Conservation (phyloP, 2,329 filamentous ascomycete species). For the Fusarium euwallaceae region DNA sequence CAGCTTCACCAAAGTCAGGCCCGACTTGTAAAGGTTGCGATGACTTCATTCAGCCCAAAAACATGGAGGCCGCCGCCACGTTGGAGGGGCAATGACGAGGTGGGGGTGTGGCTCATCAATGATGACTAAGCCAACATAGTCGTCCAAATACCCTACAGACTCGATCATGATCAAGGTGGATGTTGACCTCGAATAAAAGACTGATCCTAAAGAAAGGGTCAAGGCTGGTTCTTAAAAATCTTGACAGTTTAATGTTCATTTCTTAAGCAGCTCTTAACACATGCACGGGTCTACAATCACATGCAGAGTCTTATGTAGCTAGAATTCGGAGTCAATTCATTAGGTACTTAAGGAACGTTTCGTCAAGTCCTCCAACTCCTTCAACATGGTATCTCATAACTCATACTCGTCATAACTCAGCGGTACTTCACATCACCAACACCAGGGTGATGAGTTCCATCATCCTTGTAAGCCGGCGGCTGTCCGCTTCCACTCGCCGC, state of each 20-base stretch:
- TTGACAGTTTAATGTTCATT: not conserved
- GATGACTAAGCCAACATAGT: slow-evolving; percentile 18
- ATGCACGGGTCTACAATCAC: not conserved
- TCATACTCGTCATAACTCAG: slow-evolving; percentile 10
- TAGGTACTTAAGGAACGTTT: not conserved
- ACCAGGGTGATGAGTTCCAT: slow-evolving; percentile 41
- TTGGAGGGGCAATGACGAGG: slow-evolving; percentile 43
- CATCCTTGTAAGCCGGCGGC: slow-evolving; percentile 43
- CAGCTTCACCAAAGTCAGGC: slow-evolving; percentile 13
- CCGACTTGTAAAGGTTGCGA: slow-evolving; percentile 29
- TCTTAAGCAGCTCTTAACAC: not conserved
- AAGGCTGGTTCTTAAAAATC: not conserved
- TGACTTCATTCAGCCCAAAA: slow-evolving; percentile 42
- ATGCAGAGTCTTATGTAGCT: not conserved
- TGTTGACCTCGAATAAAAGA: not conserved
- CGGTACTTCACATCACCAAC: slow-evolving; percentile 46
- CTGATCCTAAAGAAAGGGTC: not conserved
- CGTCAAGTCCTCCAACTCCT: not conserved
- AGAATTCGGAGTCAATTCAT: not conserved
- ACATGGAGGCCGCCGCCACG: slow-evolving; percentile 31
- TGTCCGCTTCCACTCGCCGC: slow-evolving; percentile 24
- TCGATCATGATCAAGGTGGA: not conserved
- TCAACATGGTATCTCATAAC: slow-evolving; percentile 37
- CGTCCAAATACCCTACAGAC: slow-evolving; percentile 12
- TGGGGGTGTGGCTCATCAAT: slow-evolving; percentile 25